phyloP scores from a whole-genome alignment of 805 yeast genomes.

The Candida ponderosae region DNA sequence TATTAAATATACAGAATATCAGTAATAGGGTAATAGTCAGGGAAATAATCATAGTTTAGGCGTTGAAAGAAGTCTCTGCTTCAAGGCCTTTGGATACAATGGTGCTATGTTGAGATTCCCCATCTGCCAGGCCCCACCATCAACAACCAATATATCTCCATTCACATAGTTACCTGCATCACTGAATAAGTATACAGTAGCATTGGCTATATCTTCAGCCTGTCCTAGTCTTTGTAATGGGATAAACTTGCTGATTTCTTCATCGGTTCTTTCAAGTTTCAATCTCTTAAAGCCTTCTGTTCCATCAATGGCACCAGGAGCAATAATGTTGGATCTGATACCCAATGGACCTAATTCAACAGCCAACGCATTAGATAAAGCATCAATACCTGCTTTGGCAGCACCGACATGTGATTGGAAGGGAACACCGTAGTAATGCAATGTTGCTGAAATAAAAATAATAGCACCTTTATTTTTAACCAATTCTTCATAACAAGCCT shows the following conservation, averaged over 20 bases:
- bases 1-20: no score
- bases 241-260: constrained; percentile 35
- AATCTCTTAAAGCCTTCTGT: constrained; percentile 83
- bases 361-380: constrained; percentile 74
- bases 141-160: constrained; percentile 76
- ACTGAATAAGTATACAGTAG: constrained; percentile 78
- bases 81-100: neutral
- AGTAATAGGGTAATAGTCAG: no score
- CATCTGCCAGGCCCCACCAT: constrained; percentile 87
- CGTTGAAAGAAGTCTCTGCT: neutral
- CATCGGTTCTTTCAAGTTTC: constrained; percentile 31
- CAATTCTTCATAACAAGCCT: constrained; percentile 68
- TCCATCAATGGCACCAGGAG: constrained; percentile 84
- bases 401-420: constrained; percentile 89
- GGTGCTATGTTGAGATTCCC: constrained; percentile 24
- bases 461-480: constrained; percentile 61
- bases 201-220: constrained; percentile 76
- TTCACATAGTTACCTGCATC: constrained; percentile 73
- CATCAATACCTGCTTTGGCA: constrained; percentile 94
- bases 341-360: constrained; percentile 92
- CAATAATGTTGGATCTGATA: constrained; percentile 72
- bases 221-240: constrained; percentile 59
- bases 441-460: constrained; percentile 78
- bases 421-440: constrained; percentile 85
- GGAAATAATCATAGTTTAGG: neutral